Evolutionary conservation across 768 basidiomycete species (phyloP), one percentile per base, ranked within the genome.

Genomic region (Boletus sensibilis): DNA sequence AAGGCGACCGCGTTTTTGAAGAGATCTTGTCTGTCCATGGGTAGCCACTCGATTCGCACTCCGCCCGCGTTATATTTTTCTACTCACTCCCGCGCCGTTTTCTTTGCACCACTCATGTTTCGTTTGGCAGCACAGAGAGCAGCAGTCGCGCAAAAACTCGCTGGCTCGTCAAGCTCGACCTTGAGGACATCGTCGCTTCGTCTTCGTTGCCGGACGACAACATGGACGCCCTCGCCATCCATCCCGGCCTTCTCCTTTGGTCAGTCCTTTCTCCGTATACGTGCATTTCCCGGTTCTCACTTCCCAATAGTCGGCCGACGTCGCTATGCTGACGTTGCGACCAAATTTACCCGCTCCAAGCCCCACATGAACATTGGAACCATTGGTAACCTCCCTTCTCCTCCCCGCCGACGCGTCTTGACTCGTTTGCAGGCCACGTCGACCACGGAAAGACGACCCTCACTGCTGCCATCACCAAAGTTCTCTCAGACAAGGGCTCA

Each of bases 371-470:
- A 96, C 79, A 91, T 96, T 67, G 93, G 93, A 61, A 94, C 92
- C 49, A 94, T 94, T 67, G 92, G 91, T 89, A 69, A 39, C 18
- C 3, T 29, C 4, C 21, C 18, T 18, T 38, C 38, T 34, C 33
- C 18, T 51, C 10, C 6, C 10, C 9, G 18, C 21, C 39, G 50
- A 72, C 60, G 59, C 63, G 57, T 64, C 50, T 39, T 57, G 51
- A 63, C 57, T 53, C 55, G 56, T 37, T n/a, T 40, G 18, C 51
- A 46, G 92, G 94, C 58, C 94, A 97, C 67, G 94, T 97, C 71
- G 94, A 97, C 74, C 96, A 98, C 72, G 96, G 96, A 64, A 99
- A 99, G 78, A 99, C 96, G 0, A 99, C 96, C 2, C 78, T 99
- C 61, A 95, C 94, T 14, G 94, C 94, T 40, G 91, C 94, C 56